Base-by-base conservation (phyloP, 192 early-diverging fungal species). In the Coemansia reversa region DNA sequence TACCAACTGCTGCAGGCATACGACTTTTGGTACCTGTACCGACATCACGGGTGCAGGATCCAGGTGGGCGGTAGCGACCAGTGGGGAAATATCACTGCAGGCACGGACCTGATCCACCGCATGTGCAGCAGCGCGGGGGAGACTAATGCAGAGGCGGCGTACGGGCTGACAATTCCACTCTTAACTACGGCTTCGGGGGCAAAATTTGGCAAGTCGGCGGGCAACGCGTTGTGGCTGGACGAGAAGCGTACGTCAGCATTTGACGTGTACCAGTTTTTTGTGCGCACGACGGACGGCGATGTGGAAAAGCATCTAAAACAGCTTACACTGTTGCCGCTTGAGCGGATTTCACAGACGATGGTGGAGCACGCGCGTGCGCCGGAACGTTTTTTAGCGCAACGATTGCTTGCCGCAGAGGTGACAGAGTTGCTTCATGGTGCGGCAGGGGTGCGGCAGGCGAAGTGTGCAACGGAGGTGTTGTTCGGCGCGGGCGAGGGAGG, bases 171-270 rank as follows among this genome's bases (percentile, higher is more conserved):
- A 0, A 86, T 96, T 35, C 93, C 92, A 16, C 74, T 98, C 51
- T 74, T 98, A 23, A 89, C 93, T 1, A 95, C 91, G 0, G 79
- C 93, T 2, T 87, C 86, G 2, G 96, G 96, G 7, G 94, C 95
- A 62, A 98, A 98, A 74, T 98, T 98, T 87, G 96, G 96, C 20
- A 98, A 98, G 74, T 92, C 90, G 30, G 94, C 92, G 19, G 96
- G 96, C 28, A 98, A 98, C 71, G 94, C 94, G 2, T 84, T 98
- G 14, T 98, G 96, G 96, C 75, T 98, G 63, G 92, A 95, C 74
- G 84, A 86, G 27, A 79, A 51, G 4, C 84, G 89, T 83, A 87
- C 92, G 0, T 92, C 92, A 22, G 65, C 85, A 4, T 98, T 89
- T 74, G 94, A 96, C 52, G 89, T 98, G 58, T 98, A 96, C 75